phyloP scores from a whole-genome alignment of 73 alveolate species.

The Paramecium sexaurelia region DNA sequence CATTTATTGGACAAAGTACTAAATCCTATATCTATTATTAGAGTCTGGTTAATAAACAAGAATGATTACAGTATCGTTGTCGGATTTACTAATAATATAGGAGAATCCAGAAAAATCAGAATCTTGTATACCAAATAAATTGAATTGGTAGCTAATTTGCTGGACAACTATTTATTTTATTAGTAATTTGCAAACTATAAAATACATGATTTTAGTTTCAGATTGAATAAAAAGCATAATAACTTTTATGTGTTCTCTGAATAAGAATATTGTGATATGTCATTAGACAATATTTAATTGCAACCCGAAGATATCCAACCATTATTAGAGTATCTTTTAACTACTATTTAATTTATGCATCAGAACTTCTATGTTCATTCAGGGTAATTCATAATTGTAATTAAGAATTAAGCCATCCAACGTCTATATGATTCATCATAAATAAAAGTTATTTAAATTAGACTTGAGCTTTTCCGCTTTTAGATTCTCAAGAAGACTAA shows the following conservation, averaged over 20 bases:
- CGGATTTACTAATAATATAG: not conserved
- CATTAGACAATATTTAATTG: not conserved
- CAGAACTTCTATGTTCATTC: constrained; percentile 20
- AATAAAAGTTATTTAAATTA: not conserved
- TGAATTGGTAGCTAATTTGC: not conserved
- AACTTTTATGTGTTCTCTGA: constrained; percentile 31
- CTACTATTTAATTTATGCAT: not conserved
- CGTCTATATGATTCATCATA: not conserved
- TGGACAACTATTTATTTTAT: constrained; percentile 7
- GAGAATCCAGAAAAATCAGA: constrained; percentile 38
- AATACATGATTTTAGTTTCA: constrained; percentile 9
- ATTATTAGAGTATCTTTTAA: not conserved
- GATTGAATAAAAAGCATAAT: not conserved
- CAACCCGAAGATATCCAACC: not conserved
- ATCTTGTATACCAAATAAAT: not conserved
- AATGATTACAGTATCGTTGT: constrained; percentile 45
- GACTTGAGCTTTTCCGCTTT: constrained; percentile 17
- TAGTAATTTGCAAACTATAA: not conserved
- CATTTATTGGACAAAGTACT: constrained; percentile 50
- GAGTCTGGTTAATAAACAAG: constrained; percentile 38
- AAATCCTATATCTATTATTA: not conserved
- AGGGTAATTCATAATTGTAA: constrained; percentile 12
- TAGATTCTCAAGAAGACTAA: not conserved
- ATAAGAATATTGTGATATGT: constrained; percentile 46
- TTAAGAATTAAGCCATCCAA: constrained; percentile 43